Conservation (phyloP, 23 red algal genomes). For the Gracilariopsis chorda region DNA sequence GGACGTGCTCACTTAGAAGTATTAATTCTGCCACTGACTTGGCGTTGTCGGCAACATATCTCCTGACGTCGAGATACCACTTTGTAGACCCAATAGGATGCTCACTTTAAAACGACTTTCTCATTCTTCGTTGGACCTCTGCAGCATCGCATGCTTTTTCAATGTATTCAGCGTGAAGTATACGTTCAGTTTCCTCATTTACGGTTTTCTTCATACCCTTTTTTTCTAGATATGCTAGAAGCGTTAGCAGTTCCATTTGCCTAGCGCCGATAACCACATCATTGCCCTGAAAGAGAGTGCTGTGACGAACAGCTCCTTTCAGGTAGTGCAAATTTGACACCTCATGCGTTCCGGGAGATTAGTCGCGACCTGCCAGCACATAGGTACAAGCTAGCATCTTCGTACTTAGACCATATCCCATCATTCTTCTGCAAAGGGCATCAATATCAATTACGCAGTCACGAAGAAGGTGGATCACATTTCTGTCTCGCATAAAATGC, state of each 20-base stretch:
- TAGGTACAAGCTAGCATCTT: neutral
- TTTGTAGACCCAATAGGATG: neutral
- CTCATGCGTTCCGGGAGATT: neutral
- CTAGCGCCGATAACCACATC: neutral
- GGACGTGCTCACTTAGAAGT: neutral
- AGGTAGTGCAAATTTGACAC: neutral
- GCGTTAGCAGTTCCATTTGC: neutral
- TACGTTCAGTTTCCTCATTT: neutral
- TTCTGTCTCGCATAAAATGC: neutral
- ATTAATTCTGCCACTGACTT: neutral
- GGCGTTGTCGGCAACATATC: neutral
- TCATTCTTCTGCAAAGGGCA: neutral
- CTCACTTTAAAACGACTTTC: neutral
- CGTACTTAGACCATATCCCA: neutral
- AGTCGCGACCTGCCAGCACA: neutral
- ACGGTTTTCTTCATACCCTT: neutral
- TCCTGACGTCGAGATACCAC: neutral
- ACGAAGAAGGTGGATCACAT: neutral
- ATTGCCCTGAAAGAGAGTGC: neutral
- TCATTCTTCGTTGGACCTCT: neutral
- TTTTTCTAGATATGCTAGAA: neutral
- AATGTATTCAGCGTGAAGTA: neutral
- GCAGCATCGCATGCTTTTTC: neutral
- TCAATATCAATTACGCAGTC: slow-evolving; percentile 2
- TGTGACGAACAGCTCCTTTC: neutral